Evolutionary conservation across 2,329 filamentous ascomycete species (phyloP), one percentile per base, ranked within the genome.

Genomic region (Talaromyces sp.): DNA sequence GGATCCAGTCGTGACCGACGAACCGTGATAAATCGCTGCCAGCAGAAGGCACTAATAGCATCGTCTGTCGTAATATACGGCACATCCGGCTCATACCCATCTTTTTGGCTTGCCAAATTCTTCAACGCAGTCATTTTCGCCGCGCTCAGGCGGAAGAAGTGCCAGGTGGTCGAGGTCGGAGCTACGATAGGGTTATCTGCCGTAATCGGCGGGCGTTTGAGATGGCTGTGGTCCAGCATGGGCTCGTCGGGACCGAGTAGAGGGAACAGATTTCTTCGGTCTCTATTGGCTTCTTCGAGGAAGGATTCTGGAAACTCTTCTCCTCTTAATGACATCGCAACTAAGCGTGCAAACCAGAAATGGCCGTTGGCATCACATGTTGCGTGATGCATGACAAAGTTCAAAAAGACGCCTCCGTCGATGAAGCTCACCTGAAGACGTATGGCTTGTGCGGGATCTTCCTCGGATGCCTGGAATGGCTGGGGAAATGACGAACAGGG

Each of bases 201-300:
- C 67, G 61, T 60, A 70, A 64, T 38, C 67, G 67, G 53, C 67
- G 63, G 26, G 66, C 65, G 13, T 65, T 69, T 14, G 62, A 69
- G 52, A 66, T 70, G 53, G 72, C 71, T 32, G 71, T 65, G 27
- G 70, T 64, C 54, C 67, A 73, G 58, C 74, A 72, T 38, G 74
- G 70, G n/a, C 54, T 60, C 58, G 4, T 53, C n/a, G 63, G 64
- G 6, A 60, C 62, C 52, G 69, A 64, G 38, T 64, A 69, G 4
- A 73, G 61, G 17, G 72, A 54, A 32, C 70, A 52, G 6, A 71
- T 72, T 24, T 67, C 70, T 32, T 65, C 63, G 26, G 72, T 64
- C 63, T 63, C 56, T 70, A 69, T 61, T 72, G 50, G 61, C 64
- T 58, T 73, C 26, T n/a, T 63, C 41, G n/a, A 63, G 50, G 10